Evolutionary conservation across 129 eudicot genomes (phyloP).

Genomic region (Flaveria linearis): DNA sequence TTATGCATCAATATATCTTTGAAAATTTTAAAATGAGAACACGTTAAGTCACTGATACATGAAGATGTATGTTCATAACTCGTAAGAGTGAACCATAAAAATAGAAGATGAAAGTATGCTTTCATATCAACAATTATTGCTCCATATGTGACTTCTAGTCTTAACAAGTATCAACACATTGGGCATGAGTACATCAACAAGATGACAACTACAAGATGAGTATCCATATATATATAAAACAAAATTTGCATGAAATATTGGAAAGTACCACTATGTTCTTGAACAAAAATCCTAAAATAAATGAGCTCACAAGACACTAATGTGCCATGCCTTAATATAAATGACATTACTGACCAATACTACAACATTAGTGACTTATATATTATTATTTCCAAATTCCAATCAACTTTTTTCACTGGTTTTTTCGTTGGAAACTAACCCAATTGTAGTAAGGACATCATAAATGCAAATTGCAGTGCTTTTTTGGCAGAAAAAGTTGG

Average conservation of each 20-base stretch:
- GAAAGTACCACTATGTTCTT: background rate
- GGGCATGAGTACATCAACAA: constrained; percentile 4
- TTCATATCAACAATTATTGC: background rate
- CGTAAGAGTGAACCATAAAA: background rate
- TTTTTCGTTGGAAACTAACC: constrained; percentile 11
- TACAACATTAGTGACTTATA: background rate
- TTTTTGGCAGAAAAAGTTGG: background rate
- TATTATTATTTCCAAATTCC: background rate
- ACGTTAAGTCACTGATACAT: background rate
- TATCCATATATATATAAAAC: background rate
- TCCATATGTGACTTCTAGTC: background rate
- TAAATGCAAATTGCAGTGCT: constrained; percentile 16
- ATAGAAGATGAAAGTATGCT: constrained; percentile 5
- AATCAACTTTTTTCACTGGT: background rate
- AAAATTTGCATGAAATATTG: background rate
- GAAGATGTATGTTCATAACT: background rate
- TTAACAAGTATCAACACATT: background rate
- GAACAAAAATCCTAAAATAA: constrained; percentile 20
- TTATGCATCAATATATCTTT: background rate
- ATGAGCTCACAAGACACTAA: background rate
- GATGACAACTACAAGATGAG: background rate
- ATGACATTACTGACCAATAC: background rate
- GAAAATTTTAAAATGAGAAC: background rate
- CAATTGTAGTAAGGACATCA: constrained; percentile 16
- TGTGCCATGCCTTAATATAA: constrained; percentile 4